Conservation (phyloP, 2,329 filamentous ascomycete species). For the Fusarium beomiforme region DNA sequence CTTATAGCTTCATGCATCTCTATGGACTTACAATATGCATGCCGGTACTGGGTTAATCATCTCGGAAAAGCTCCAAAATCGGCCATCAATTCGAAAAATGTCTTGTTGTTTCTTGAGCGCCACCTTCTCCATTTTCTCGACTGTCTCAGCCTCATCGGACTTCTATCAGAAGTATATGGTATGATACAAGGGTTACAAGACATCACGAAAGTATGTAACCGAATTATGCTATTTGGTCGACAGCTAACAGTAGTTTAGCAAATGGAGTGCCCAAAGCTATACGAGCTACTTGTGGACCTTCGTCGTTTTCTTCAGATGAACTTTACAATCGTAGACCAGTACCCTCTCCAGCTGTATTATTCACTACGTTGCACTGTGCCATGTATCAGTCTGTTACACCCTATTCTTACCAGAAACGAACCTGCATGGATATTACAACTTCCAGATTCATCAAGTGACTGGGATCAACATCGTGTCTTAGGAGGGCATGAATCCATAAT, state of each 20-base stretch:
- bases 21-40: slow-evolving; percentile 49
- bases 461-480: background rate
- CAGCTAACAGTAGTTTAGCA: background rate
- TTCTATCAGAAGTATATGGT: background rate
- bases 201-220: background rate
- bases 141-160: background rate
- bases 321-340: background rate
- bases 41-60: slow-evolving; percentile 49
- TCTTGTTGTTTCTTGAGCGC: background rate
- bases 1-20: background rate
- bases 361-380: background rate
- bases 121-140: background rate
- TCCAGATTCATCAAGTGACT: background rate
- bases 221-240: no score
- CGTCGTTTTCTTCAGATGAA: background rate
- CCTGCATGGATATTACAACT: background rate
- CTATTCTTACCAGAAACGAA: background rate
- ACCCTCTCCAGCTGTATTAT: background rate
- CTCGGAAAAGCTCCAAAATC: background rate
- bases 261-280: background rate
- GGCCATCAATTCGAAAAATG: background rate
- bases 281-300: background rate
- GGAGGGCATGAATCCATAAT: background rate
- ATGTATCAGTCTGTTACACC: fast-evolving
- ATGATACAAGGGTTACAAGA: background rate